Evolutionary conservation across 768 basidiomycete genomes (phyloP).

Genomic region (Phaeolepiota aurea): DNA sequence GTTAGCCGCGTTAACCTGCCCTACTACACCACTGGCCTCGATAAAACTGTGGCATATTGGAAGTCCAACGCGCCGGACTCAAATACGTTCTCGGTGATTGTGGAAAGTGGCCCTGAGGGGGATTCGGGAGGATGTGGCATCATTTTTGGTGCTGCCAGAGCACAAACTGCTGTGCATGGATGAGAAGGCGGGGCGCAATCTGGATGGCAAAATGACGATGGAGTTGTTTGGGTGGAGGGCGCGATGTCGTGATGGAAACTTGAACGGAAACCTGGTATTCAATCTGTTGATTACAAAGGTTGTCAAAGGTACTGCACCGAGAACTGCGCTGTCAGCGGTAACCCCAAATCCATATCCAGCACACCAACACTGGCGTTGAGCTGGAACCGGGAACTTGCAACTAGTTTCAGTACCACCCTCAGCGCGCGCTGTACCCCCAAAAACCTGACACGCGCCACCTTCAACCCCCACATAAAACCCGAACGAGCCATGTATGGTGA

Average conservation of each 20-base stretch:
- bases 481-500: slow-evolving; percentile 28
- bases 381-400: slow-evolving; percentile 11
- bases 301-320: slow-evolving; percentile 12
- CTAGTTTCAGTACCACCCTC: slow-evolving; percentile 12
- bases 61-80: no score
- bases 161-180: no score
- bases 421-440: slow-evolving; percentile 24
- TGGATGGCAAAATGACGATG: no score
- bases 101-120: slow-evolving; percentile 7
- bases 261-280: no score
- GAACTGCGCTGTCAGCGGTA: slow-evolving; percentile 26
- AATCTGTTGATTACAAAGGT: no score
- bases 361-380: slow-evolving; percentile 33
- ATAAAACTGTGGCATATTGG: slow-evolving; percentile 9
- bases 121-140: slow-evolving; percentile 12
- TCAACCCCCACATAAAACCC: slow-evolving; percentile 28
- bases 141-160: slow-evolving; percentile 13
- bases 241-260: no score
- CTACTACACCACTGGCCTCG: slow-evolving; percentile 6
- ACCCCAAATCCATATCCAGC: slow-evolving; percentile 31
- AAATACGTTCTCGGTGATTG: slow-evolving; percentile 6
- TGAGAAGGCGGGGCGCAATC: no score
- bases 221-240: no score
- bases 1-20: no score
- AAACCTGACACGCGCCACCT: slow-evolving; percentile 26